Base-by-base conservation (phyloP, 306 rosid genomes). In the Pachyrhizus erosus region DNA sequence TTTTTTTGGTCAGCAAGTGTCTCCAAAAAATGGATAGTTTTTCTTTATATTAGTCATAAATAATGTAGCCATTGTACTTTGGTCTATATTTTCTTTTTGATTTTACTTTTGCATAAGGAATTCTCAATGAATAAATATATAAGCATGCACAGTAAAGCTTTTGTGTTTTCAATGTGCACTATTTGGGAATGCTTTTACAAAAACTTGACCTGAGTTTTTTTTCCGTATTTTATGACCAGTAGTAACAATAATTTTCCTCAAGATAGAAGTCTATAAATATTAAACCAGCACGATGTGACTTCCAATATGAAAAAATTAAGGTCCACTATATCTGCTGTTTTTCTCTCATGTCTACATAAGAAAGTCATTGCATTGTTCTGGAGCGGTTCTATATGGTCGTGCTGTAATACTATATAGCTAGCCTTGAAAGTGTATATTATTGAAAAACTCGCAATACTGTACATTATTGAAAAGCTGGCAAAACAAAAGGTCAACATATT, bases 41-140 rank as follows among this genome's bases (percentile, higher is more conserved):
- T 48, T 49, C n/a, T n/a, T 20, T 31, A 21, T 34, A 75, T 37
- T 51, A 31, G 18, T 1, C 46, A 17, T 17, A 45, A 39, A 39
- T 40, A 39, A 58, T 57, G 70, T 24, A 58, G 57, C n/a, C 42
- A 34, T 58, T 76, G 80, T 76, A 75, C 39, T 57, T 55, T 0
- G 11, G 15, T 72, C 31, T 8, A 57, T 12, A 37, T 8, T 34
- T 33, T 14, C 9, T 0, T 23, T 21, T 13, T 62, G 13, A 0
- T 61, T 61, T 5, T 62, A 29, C 29, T 29, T 14, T 13, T 29
- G 58, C 60, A 42, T 51, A 42, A 18, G 66, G 21, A 70, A 43
- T 27, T 12, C 54, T 61, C 23, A 33, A 23, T 27, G 13, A 20
- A 27, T 27, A 43, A 43, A 23, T 37, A 37, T 37, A 37, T 5